Evolutionary conservation across 352 stramenopile species (phyloP).

Genomic region (Pythium phragmiticola): DNA sequence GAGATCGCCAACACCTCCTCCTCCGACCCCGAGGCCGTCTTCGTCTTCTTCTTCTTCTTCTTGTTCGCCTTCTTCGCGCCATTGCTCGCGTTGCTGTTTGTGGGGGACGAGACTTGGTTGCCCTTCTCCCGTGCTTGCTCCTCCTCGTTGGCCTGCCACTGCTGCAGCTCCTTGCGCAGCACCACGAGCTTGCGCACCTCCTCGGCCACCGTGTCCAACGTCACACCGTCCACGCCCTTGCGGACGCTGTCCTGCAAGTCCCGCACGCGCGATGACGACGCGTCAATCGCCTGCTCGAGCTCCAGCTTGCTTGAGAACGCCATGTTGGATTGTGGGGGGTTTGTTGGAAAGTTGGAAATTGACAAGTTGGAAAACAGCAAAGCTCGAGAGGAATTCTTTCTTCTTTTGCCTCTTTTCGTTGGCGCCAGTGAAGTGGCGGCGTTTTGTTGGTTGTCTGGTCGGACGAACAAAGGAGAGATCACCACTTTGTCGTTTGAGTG

Average conservation of each 20-base stretch:
- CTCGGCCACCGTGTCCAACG: constrained; percentile 46
- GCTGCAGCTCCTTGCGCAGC: constrained; percentile 70
- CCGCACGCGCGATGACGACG: constrained; percentile 49
- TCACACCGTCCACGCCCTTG: constrained; percentile 41
- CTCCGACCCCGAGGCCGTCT: neutral
- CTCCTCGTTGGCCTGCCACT: constrained; percentile 35
- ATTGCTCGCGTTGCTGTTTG: constrained; percentile 20
- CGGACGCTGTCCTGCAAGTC: constrained; percentile 49
- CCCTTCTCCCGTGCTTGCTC: constrained; percentile 16
- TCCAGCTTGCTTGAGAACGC: constrained; percentile 42
- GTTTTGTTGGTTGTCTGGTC: constrained; percentile 3
- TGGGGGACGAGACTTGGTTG: constrained; percentile 28
- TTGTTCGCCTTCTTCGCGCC: constrained; percentile 36
- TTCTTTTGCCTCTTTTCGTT: constrained; percentile 13
- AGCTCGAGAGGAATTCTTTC: neutral
- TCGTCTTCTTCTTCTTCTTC: constrained; percentile 32
- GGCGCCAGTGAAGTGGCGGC: constrained; percentile 2
- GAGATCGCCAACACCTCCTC: neutral
- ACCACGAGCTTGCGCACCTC: constrained; percentile 60
- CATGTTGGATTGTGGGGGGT: constrained; percentile 29
- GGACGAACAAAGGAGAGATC: constrained; percentile 1
- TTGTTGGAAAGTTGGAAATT: constrained; percentile 15
- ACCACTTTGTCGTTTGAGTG: neutral
- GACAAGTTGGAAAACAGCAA: neutral
- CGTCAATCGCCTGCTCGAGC: constrained; percentile 58